A percentile compares a stretch with the other conserved stretches of the same genome.
phyloP scores from a whole-genome alignment of 805 yeast species.

The Debaryomyces prosopidis region DNA sequence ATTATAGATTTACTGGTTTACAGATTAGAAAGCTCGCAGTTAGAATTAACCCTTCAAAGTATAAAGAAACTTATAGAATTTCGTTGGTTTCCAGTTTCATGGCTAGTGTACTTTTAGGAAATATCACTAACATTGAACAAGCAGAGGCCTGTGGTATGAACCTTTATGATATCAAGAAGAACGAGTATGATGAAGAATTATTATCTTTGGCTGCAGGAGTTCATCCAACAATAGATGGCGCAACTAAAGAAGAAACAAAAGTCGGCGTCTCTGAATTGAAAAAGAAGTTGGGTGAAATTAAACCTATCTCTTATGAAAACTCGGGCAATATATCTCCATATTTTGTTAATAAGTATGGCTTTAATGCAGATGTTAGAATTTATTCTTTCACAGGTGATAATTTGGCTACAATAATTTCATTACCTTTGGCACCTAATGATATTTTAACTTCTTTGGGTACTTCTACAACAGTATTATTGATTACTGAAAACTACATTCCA shows the following conservation, averaged over 20 bases:
- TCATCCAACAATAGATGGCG: conserved; percentile 44
- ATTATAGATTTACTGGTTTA: conserved; percentile 88
- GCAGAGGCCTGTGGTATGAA: conserved; percentile 96
- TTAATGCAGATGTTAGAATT: conserved; percentile 55
- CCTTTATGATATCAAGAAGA: conserved; percentile 66
- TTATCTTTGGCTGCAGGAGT: conserved; percentile 55
- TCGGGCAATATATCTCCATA: conserved; percentile 59
- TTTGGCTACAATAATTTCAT: conserved; percentile 80
- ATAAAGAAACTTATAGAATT: conserved; percentile 58
- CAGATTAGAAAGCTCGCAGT: conserved; percentile 76
- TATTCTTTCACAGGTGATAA: conserved; percentile 90
- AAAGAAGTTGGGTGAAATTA: conserved; percentile 53
- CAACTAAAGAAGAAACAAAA: conserved; percentile 14
- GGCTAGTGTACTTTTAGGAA: conserved; percentile 68
- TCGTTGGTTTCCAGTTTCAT: conserved; percentile 78
- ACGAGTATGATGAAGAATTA: conserved; percentile 56
- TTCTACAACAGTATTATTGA: conserved; percentile 82
- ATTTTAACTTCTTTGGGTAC: conserved; percentile 84
- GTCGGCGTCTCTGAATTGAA: conserved; percentile 43
- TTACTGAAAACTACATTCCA: conserved; percentile 76
- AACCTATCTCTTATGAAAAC: conserved; percentile 49
- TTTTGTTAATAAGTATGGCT: conserved; percentile 65
- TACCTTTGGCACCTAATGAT: conserved; percentile 77
- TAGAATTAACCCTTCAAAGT: conserved; percentile 50
- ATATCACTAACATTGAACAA: conserved; percentile 65